phyloP scores from a whole-genome alignment of 2,329 filamentous ascomycete genomes.

The Penicillium crustosum region DNA sequence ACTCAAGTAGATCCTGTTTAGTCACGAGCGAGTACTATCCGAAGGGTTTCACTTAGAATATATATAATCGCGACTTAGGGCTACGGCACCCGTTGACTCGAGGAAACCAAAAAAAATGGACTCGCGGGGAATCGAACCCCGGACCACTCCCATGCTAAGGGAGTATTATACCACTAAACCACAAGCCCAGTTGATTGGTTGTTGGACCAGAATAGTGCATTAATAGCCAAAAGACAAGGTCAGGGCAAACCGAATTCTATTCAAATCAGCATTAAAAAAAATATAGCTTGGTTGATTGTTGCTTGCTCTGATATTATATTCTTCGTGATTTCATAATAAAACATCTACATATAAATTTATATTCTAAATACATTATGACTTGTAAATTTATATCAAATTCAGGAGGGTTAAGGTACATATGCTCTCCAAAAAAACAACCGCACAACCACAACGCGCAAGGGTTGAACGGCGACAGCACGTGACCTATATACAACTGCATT shows the following conservation, averaged over 20 bases:
- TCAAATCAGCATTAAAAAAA: no score
- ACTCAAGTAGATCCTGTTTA: no score
- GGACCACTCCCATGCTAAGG: background rate
- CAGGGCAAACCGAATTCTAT: no score
- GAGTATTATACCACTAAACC: background rate
- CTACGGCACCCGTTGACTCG: background rate
- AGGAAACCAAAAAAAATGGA: background rate
- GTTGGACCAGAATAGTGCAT: rapidly evolving
- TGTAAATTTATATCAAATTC: no score
- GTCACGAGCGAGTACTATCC: background rate
- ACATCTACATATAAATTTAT: no score
- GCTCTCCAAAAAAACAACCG: no score
- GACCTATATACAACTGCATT: background rate
- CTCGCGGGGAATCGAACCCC: background rate
- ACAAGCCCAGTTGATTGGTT: background rate
- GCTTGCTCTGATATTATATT: no score
- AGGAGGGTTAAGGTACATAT: no score
- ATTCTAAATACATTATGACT: no score
- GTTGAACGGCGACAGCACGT: background rate
- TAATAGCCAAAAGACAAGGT: background rate
- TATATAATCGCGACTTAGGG: background rate
- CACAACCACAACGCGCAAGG: no score
- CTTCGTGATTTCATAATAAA: no score
- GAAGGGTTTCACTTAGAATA: background rate
- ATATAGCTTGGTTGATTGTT: no score